Evolutionary conservation across 2,329 filamentous ascomycete species (phyloP), one percentile per base, ranked within the genome.

Genomic region (Blumeria hordei): DNA sequence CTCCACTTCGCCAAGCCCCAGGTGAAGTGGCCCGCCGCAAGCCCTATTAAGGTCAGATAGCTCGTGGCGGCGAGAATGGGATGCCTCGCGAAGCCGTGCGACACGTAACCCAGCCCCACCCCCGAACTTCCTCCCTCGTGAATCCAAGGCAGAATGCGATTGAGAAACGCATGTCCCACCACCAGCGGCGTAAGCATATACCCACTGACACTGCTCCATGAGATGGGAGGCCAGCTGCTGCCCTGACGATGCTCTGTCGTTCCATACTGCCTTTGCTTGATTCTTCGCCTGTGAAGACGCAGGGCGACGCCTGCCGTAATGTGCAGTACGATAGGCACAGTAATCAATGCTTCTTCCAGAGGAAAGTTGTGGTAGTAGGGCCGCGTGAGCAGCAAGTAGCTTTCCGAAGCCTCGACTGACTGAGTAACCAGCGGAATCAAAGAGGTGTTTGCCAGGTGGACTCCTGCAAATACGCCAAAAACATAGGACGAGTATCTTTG

Each of bases 401-500:
- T 80, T 65, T 95, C 88, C 57, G 84, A 84, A 54, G 79, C 76
- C 8, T 81, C 71, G 6, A 92, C 77, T 49, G 83, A 86, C 56
- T 74, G 77, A 43, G 84, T 86, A 53, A 81, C 62, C 39, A 92
- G 76, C 0, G 87, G 88, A 59, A 93, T 81, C 45, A 94, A 67
- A 7, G 85, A 85, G 36, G 86, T 90, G 62, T 88, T 94, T 63
- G 80, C 74, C 58, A 92, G 72, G 69, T 94, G 88, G 56, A 92
- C 73, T 34, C 78, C 73, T 36, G 82, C 75, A 70, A 90, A 94
- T 60, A 85, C 70, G 58, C 78, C 78, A 64, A 86, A 88, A 60
- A 84, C 79, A 70, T 94, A 93, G 60, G 84, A 87, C 0, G 87
- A 92, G 72, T 94, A 94, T 66, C 80, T 83, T 67, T 96, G 92